Conservation (phyloP, 257 asterid species). For the Catharanthus roseus region DNA sequence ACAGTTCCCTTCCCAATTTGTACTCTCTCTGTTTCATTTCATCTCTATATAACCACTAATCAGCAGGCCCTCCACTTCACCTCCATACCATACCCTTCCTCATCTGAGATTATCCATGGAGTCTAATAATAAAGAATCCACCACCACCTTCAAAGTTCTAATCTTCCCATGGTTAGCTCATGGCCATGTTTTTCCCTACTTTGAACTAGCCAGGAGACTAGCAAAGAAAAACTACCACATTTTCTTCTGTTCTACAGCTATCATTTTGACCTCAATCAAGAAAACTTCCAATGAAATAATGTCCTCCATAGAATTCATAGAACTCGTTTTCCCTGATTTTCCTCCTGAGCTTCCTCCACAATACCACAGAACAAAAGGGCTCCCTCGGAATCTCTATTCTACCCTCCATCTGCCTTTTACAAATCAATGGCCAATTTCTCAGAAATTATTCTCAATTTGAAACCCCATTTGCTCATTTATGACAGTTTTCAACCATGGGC, state of each 20-base stretch:
- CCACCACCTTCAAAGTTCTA: conserved; percentile 7
- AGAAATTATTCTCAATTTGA: neutral
- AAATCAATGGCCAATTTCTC: neutral
- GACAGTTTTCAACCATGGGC: conserved; percentile 20
- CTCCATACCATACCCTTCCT: too few species aligned
- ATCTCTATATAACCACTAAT: too few species aligned
- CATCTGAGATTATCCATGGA: too few species aligned
- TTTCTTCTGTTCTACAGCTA: conserved; percentile 15
- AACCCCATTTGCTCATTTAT: conserved; percentile 18
- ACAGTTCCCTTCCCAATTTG: too few species aligned
- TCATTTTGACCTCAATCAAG: conserved; percentile 9
- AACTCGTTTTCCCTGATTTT: neutral
- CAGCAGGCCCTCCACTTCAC: too few species aligned
- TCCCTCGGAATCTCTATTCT: conserved; percentile 12
- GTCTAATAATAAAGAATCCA: neutral
- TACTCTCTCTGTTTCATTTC: too few species aligned
- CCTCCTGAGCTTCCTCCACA: conserved; percentile 21
- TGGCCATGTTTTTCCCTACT: conserved; percentile 20
- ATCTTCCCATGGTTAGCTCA: conserved; percentile 18
- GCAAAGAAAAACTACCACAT: neutral
- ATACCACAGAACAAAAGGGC: conserved; percentile 16
- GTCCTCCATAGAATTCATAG: neutral
- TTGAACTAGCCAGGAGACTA: conserved; percentile 2
- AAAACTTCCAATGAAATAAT: too few species aligned
- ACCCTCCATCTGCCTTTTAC: conserved; percentile 3